These are phyloP conservation scores for Chytriomyces sp. DNA, from an alignment of 192 early-diverging fungal genomes.

Conservation along the genomic window DNA sequence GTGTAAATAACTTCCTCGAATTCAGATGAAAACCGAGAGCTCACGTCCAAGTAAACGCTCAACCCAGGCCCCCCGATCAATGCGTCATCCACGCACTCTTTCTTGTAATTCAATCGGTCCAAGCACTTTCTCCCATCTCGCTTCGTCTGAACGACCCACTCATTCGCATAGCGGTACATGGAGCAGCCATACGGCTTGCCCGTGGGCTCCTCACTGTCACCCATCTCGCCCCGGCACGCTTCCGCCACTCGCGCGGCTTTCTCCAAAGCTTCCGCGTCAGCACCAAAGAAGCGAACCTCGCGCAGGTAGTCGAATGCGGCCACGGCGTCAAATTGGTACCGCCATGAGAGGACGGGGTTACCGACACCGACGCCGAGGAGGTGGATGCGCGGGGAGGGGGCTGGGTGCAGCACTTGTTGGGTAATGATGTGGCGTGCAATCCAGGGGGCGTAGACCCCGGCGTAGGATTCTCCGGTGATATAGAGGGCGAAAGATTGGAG, in stretches of 20 bases:
- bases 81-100: background rate
- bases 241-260: slow-evolving; percentile 8
- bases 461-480: slow-evolving; percentile 47
- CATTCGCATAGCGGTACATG: slow-evolving; percentile 14
- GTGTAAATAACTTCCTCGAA: background rate
- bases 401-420: background rate
- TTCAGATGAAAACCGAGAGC: background rate
- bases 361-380: slow-evolving; percentile 54
- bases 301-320: slow-evolving; percentile 37
- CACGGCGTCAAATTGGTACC: slow-evolving; percentile 32
- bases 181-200: background rate
- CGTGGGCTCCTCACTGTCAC: background rate
- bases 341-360: slow-evolving; percentile 48
- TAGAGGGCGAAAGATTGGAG: slow-evolving; percentile 55
- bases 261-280: slow-evolving; percentile 11
- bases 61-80: slow-evolving; percentile 8
- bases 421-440: background rate
- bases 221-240: background rate
- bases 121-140: background rate
- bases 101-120: slow-evolving; percentile 10
- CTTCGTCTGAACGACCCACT: background rate
- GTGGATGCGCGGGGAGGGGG: slow-evolving; percentile 19
- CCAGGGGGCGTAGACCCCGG: background rate
- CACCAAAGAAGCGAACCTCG: background rate
- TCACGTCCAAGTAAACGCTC: background rate